Percentiles rank a stretch among this genome's conserved stretches.
phyloP scores from a whole-genome alignment of 2,329 filamentous ascomycete genomes.

The Thielaviopsis euricoi region DNA sequence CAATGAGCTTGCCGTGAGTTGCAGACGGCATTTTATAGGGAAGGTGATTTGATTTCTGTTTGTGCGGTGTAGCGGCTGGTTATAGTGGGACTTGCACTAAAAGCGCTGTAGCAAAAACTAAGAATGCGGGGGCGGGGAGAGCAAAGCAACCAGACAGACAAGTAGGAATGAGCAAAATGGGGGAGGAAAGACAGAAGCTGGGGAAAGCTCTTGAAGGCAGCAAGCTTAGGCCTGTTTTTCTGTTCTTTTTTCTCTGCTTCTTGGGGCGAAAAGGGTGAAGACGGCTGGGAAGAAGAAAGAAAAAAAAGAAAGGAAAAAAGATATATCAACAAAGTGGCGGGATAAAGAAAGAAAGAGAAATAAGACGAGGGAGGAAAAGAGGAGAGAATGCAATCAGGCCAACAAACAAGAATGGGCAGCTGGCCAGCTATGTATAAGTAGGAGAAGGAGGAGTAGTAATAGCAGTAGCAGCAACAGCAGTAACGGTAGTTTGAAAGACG shows the following conservation, averaged over 20 bases:
- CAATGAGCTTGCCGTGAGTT: conserved; percentile 5
- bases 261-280: not conserved
- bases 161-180: not conserved
- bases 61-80: not conserved
- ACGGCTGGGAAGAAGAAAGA: not conserved
- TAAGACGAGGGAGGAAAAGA: not conserved
- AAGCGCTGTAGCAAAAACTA: not conserved
- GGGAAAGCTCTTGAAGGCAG: not conserved
- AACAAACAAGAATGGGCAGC: not conserved
- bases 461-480: no score
- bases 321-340: not conserved
- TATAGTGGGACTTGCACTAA: not conserved
- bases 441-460: no score
- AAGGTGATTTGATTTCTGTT: not conserved
- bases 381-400: not conserved
- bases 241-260: not conserved
- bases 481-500: no score
- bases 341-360: not conserved
- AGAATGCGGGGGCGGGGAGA: not conserved
- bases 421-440: not conserved
- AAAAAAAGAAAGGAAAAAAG: not conserved
- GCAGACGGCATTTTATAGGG: conserved; percentile 7
- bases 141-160: not conserved
- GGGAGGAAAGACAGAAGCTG: conserved; percentile 3
- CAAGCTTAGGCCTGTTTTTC: not conserved